These are phyloP conservation scores for Ganoderma resinaceum DNA, from an alignment of 1,284 basidiomycete genomes.

Conservation along the genomic window DNA sequence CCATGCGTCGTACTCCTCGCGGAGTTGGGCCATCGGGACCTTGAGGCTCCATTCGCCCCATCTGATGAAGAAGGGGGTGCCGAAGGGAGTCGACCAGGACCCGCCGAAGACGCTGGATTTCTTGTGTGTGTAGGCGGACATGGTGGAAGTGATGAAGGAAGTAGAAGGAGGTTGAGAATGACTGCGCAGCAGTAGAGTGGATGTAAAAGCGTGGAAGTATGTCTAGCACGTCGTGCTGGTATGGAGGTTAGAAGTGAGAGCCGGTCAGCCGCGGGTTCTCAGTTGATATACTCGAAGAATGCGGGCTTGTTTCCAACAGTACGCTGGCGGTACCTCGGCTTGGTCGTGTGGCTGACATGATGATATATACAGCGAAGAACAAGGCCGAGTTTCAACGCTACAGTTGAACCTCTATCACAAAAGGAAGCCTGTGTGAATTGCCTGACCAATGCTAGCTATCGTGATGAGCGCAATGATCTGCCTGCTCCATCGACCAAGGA, in stretches of 20 bases:
- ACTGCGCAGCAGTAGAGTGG: background rate
- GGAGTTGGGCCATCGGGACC: conserved; percentile 1
- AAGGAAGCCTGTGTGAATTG: background rate
- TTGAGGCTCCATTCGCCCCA: conserved; percentile 4
- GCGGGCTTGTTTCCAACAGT: background rate
- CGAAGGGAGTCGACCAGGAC: conserved; percentile 11
- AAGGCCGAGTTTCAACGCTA: background rate
- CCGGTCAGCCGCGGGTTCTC: background rate
- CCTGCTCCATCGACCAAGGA: background rate
- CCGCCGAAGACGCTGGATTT: conserved; percentile 1
- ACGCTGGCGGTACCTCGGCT: background rate
- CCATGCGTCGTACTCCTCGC: background rate
- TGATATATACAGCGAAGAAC: background rate
- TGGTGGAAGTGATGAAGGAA: background rate
- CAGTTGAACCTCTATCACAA: background rate
- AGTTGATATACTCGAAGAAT: background rate
- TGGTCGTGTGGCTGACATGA: background rate
- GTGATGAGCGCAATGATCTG: background rate
- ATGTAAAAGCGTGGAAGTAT: background rate
- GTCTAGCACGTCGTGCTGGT: background rate
- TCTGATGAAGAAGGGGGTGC: conserved; percentile 5
- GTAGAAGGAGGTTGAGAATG: background rate
- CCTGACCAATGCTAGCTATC: background rate
- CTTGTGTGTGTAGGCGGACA: background rate
- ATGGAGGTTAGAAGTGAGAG: background rate